Evolutionary conservation across 2,329 filamentous ascomycete species (phyloP).

Genomic region (Teratosphaeria destructans): DNA sequence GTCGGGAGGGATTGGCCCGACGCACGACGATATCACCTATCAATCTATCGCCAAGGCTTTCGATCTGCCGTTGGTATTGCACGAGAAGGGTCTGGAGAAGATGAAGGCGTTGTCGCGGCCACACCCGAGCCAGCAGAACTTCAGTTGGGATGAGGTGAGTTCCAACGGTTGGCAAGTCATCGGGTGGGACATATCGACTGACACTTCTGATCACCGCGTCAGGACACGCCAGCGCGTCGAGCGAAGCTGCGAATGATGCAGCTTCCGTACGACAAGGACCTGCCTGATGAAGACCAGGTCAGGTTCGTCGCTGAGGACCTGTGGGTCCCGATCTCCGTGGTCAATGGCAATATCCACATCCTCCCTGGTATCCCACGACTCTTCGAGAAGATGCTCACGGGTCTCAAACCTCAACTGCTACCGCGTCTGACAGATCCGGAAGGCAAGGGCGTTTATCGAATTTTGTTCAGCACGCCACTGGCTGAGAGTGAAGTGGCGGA

Average conservation of each 20-base stretch:
- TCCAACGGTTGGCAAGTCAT: not conserved
- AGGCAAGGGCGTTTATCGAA: conserved; percentile 66
- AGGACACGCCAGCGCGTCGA: conserved; percentile 60
- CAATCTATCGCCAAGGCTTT: conserved; percentile 88
- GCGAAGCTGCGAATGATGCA: conserved; percentile 88
- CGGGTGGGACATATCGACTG: not conserved
- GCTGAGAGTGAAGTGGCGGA: conserved; percentile 75
- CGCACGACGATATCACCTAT: conserved; percentile 97
- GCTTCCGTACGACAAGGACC: conserved; percentile 65
- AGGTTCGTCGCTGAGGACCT: conserved; percentile 70
- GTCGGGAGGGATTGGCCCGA: conserved; percentile 89
- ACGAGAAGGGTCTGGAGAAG: conserved; percentile 63
- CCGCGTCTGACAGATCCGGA: conserved; percentile 69
- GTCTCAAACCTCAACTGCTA: conserved; percentile 59
- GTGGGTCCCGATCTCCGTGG: conserved; percentile 82
- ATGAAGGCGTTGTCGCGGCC: conserved; percentile 77
- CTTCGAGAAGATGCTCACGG: conserved; percentile 69
- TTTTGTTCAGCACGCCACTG: conserved; percentile 79
- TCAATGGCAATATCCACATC: conserved; percentile 90
- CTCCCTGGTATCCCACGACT: conserved; percentile 79
- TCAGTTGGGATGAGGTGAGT: conserved; percentile 61
- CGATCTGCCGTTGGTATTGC: conserved; percentile 61
- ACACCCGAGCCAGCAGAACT: conserved; percentile 60
- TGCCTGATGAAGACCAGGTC: conserved; percentile 54
- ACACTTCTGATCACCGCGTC: not conserved